phyloP scores from a whole-genome alignment of 2,329 filamentous ascomycete genomes.

The Cyphellophora attinorum region DNA sequence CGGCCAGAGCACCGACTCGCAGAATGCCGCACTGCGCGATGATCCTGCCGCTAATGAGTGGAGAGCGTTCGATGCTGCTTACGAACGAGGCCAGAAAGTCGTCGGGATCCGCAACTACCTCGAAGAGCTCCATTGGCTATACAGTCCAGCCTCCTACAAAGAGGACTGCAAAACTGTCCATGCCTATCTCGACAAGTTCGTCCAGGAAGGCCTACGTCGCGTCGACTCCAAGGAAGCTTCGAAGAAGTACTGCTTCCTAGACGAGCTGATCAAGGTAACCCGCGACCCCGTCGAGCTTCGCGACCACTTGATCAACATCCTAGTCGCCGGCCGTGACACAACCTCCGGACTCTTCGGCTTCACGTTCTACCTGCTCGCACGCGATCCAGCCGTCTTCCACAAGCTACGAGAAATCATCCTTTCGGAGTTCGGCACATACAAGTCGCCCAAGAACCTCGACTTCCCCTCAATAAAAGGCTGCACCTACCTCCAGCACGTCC shows the following conservation, averaged over 20 bases:
- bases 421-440: conserved; percentile 47
- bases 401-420: conserved; percentile 53
- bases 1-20: background rate
- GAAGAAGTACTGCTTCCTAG: conserved; percentile 73
- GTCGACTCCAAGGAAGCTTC: conserved; percentile 34
- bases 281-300: conserved; percentile 54
- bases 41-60: conserved; percentile 1
- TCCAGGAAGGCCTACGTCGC: background rate
- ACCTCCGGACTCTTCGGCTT: conserved; percentile 73
- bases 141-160: conserved; percentile 24
- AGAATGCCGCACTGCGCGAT: background rate
- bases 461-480: conserved; percentile 74
- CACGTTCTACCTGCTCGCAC: conserved; percentile 69
- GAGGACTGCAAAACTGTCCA: background rate
- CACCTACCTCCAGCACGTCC: conserved; percentile 58
- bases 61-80: conserved; percentile 3
- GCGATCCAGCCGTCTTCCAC: conserved; percentile 54
- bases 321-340: conserved; percentile 73
- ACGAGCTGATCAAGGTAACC: conserved; percentile 72
- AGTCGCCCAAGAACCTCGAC: conserved; percentile 37
- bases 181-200: background rate
- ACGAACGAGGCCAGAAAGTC: conserved; percentile 20
- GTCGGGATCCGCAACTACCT: background rate
- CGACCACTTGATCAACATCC: conserved; percentile 73
- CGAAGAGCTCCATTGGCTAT: conserved; percentile 26